phyloP scores from a whole-genome alignment of 768 basidiomycete species.

The Suillus luteus region DNA sequence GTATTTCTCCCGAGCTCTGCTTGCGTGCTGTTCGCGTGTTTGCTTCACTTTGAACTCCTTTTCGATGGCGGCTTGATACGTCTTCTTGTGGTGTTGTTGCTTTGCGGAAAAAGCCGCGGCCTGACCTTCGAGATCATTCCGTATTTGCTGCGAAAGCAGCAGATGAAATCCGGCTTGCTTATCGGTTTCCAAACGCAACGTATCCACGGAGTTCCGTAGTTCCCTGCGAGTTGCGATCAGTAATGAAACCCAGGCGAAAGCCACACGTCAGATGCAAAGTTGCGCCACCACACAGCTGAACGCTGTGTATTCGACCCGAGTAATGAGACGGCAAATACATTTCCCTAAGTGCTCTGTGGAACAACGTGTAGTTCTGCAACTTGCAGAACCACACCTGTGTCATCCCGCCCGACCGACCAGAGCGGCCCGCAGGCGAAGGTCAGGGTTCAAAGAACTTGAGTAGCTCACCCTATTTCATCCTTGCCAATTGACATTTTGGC shows the following conservation, averaged over 20 bases:
- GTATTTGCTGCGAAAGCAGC: conserved; percentile 73
- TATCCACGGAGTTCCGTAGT: conserved; percentile 77
- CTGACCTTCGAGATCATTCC: conserved; percentile 71
- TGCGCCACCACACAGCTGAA: conserved; percentile 2
- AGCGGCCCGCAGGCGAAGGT: conserved; percentile 6
- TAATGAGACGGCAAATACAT: conserved; percentile 4
- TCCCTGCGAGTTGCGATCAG: conserved; percentile 54
- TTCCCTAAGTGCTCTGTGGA: background rate
- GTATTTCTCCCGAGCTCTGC: conserved; percentile 91
- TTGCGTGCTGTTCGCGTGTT: conserved; percentile 81
- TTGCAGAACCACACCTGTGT: conserved; percentile 3
- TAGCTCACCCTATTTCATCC: conserved; percentile 89
- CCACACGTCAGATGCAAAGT: conserved; percentile 6
- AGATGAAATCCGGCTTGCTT: conserved; percentile 75
- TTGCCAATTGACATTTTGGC: conserved; percentile 75
- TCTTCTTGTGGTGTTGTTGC: conserved; percentile 74
- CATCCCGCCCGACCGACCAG: conserved; percentile 8
- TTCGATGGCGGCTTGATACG: conserved; percentile 75
- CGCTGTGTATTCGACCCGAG: background rate
- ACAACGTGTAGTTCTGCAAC: conserved; percentile 9
- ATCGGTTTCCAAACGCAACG: conserved; percentile 80
- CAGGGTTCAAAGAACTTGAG: conserved; percentile 21
- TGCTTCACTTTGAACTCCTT: conserved; percentile 91
- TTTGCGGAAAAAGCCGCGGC: conserved; percentile 59
- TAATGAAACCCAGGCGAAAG: conserved; percentile 10